A percentile compares a stretch with the other conserved stretches of the same genome.
phyloP scores from a whole-genome alignment of 495 filamentous ascomycete species.

The Sabuloglossum arenarium region DNA sequence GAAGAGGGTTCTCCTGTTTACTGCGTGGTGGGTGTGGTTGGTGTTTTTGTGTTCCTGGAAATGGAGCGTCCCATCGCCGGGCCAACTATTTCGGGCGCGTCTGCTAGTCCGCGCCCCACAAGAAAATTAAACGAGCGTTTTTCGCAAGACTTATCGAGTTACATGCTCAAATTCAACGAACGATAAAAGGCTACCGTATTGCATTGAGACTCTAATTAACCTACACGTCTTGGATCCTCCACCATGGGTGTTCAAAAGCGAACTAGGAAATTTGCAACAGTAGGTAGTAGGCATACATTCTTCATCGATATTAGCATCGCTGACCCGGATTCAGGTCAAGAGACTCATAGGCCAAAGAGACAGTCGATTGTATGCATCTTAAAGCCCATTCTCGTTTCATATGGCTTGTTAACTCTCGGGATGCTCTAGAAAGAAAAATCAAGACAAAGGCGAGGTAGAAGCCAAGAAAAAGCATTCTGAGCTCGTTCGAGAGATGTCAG shows the following conservation, averaged over 20 bases:
- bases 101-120: background rate
- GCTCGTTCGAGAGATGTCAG: constrained; percentile 43
- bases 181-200: background rate
- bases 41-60: background rate
- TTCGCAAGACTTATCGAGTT: background rate
- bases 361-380: constrained; percentile 18
- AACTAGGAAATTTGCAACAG: constrained; percentile 26
- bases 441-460: constrained; percentile 25
- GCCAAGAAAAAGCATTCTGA: constrained; percentile 33
- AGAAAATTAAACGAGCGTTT: background rate
- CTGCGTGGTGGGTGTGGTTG: background rate
- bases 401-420: background rate
- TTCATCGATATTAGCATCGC: background rate
- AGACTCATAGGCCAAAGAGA: constrained; percentile 29
- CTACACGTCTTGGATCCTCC: no score
- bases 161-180: background rate
- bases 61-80: background rate
- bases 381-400: background rate
- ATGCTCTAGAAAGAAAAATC: constrained; percentile 25
- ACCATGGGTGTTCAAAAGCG: constrained; percentile 25
- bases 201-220: background rate
- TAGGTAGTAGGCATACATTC: constrained; percentile 3
- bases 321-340: constrained; percentile 16
- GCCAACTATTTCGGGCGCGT: background rate
- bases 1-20: no score